These are phyloP conservation scores for Microbotryum silenes-acaulis DNA, from an alignment of 1,284 basidiomycete genomes.

Conservation along the genomic window DNA sequence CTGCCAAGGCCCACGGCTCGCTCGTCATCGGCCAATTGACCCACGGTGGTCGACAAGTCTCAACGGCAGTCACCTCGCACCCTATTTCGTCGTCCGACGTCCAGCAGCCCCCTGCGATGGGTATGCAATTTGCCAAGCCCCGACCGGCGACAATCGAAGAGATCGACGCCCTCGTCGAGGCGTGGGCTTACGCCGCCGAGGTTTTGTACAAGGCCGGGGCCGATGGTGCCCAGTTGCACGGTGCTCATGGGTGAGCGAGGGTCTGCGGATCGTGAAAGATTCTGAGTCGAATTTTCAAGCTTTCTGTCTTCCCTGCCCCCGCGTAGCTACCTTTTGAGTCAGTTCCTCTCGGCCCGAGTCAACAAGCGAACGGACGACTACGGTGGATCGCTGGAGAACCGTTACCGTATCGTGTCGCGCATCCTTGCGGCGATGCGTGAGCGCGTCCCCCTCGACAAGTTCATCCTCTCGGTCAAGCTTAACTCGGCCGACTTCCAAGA, in stretches of 20 bases:
- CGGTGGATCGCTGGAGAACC: constrained; percentile 44
- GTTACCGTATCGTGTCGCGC: constrained; percentile 41
- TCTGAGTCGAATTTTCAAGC: neutral
- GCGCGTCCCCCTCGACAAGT: constrained; percentile 39
- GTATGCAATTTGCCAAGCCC: constrained; percentile 40
- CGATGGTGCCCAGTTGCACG: constrained; percentile 41
- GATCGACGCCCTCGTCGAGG: constrained; percentile 41
- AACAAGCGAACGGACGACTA: constrained; percentile 44
- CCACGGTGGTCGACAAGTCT: constrained; percentile 44
- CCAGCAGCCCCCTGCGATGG: constrained; percentile 31
- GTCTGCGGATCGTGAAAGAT: neutral
- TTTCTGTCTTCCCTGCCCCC: neutral
- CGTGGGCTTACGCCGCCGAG: constrained; percentile 42
- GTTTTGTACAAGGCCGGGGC: constrained; percentile 40
- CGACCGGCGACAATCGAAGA: constrained; percentile 36
- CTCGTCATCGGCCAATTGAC: constrained; percentile 45
- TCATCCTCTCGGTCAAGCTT: constrained; percentile 49
- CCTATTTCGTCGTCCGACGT: constrained; percentile 40
- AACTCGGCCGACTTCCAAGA: constrained; percentile 45
- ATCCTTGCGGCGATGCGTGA: constrained; percentile 41
- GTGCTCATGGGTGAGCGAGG: constrained; percentile 38
- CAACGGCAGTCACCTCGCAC: constrained; percentile 34
- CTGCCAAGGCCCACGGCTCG: constrained; percentile 43
- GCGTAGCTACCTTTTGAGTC: constrained; percentile 3
- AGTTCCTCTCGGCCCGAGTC: constrained; percentile 39